Base-by-base conservation (phyloP, 2,329 filamentous ascomycete genomes). In the Exophiala sp. region DNA sequence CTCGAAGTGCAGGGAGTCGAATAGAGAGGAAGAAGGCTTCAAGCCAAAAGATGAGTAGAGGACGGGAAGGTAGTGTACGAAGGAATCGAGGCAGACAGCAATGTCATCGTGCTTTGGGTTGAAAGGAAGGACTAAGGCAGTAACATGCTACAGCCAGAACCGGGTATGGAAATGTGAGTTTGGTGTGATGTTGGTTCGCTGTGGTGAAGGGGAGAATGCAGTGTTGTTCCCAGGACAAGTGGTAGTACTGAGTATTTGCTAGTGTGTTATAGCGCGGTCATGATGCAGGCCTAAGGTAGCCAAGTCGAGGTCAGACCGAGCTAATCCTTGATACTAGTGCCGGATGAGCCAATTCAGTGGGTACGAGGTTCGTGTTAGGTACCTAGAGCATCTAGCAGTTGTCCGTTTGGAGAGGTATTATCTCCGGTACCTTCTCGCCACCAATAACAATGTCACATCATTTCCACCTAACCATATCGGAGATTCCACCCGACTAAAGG, bases 21-120 rank as follows among this genome's bases (percentile, higher is more conserved):
- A 32, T n/a, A 32, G 29, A 32, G 3, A 19, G 9, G 13, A 2
- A 2, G 8, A 4, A 39, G 14, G 8, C 9, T 39, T 19, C 21
- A 39, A n/a, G 3, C 29, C 7, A 32, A 3, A 32, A 32, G n/a
- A n/a, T 32, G 29, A 7, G 24, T 23, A 14, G 19, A 16, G 21
- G 14, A 24, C 6, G 38, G 21, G 24, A 27, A 37, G 11, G 39
- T 40, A 43, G 48, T 52, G 44, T 52, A 52, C 43, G 48, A 44
- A 48, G 23, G 38, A 34, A 48, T 45, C 22, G 32, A 52, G 49
- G 49, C 49, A 39, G 11, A 44, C 50, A 41, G 44, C 34, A 34
- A 34, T 40, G 44, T 39, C 44, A 44, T 52, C 35, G 14, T 32
- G 6, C 24, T 40, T 40, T 41, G 27, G 22, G 8, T 32, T 7